Base-by-base conservation (phyloP, 1,284 basidiomycete species). In the Ceratobasidium sp. region DNA sequence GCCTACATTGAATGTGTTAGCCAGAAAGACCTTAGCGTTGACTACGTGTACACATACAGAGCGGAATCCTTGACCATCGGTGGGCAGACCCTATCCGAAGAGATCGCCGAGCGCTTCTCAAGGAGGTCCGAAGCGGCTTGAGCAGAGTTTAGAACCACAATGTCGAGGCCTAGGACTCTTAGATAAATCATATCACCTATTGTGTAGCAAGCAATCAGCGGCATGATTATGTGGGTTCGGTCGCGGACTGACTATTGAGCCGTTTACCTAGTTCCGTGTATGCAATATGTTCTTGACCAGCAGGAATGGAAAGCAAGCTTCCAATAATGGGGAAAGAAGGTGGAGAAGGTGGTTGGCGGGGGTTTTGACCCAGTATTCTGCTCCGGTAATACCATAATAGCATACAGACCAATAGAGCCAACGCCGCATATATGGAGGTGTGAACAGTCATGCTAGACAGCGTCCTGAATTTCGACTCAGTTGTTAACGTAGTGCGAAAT, bases 81-180 rank as follows among this genome's bases (percentile, higher is more conserved):
- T 40, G 38, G 38, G 38, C 38, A 40, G 38, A 40, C 8, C 8
- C 82, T 74, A 71, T 79, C 82, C 20, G 84, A 85, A 73, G 84
- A 81, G 55, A 77, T 79, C 0, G 76, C 72, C 20, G 80, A 77
- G 10, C 79, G 74, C 72, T 79, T 82, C 47, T 84, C 82, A 29
- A 85, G 74, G 3, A 85, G 77, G 35, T 84, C 83, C 20, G 77
- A 74, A 10, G 79, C 77, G 1, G 76, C 80, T 71, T 78, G 72
- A 31, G 77, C 74, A 7, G 82, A 81, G 71, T 84, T 85, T 38
- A 85, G 73, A 32, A 85, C 76, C 34, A 85, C 73, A 55, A 85
- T 76, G 32, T 79, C 80, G 67, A 82, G 82, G 31, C 84, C 82
- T 35, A 84, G 76, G 20, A 82, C 76, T 43, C 76, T 75, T 40